These are phyloP conservation scores for Colletotrichum simmondsii DNA, from an alignment of 2,329 filamentous ascomycete genomes.

Conservation along the genomic window DNA sequence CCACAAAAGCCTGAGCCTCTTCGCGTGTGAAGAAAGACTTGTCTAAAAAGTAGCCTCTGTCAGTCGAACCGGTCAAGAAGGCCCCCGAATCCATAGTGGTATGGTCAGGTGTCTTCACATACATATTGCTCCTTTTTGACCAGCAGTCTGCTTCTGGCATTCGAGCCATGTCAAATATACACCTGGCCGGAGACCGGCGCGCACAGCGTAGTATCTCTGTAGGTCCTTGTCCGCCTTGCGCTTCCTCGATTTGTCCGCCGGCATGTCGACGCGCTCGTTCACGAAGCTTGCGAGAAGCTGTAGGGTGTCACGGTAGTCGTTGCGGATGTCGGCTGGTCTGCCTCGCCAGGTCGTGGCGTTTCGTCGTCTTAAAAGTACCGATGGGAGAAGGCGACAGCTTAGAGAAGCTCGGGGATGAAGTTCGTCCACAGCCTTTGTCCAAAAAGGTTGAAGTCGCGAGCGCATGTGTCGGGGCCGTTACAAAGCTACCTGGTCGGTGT, in stretches of 20 bases:
- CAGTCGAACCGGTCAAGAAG: neutral
- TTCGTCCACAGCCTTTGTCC: conserved; percentile 19
- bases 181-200: conserved; percentile 65
- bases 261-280: conserved; percentile 21
- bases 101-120: conserved; percentile 47
- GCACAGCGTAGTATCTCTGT: conserved; percentile 73
- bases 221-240: conserved; percentile 56
- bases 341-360: conserved; percentile 7
- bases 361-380: conserved; percentile 5
- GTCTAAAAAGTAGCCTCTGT: conserved; percentile 58
- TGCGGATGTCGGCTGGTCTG: neutral
- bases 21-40: conserved; percentile 80
- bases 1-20: conserved; percentile 84
- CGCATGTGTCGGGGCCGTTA: conserved; percentile 27
- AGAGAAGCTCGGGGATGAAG: neutral
- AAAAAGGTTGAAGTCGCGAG: conserved; percentile 21
- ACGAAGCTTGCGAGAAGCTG: conserved; percentile 2
- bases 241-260: conserved; percentile 51
- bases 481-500: conserved; percentile 20
- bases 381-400: neutral
- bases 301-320: neutral
- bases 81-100: neutral
- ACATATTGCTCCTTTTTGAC: conserved; percentile 75
- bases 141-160: conserved; percentile 69
- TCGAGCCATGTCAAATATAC: conserved; percentile 62